Evolutionary conservation across 306 rosid genomes (phyloP), one percentile per base, ranked within the genome.

Genomic region (Arachis stenosperma): DNA sequence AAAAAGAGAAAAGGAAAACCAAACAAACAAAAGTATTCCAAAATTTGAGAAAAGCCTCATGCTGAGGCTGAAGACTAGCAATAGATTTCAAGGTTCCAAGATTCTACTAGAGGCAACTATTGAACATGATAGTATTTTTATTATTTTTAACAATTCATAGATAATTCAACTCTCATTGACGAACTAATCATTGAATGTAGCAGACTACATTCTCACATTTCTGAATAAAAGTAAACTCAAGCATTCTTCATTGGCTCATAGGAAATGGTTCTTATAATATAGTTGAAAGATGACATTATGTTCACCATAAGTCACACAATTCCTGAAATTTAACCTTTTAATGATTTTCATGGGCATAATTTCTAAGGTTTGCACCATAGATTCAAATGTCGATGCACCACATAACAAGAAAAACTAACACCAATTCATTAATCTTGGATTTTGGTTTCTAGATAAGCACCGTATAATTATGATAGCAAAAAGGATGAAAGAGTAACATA

Each of bases 261-360:
- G 74, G 29, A 51, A 51, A 50, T 75, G 9, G 65, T 52, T 59
- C 67, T 22, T 22, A 22, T 37, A 80, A 80, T 50, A 58, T 46
- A 30, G 33, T 65, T 58, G 64, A 63, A 30, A 75, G 74, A 75
- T 47, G 37, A 17, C 52, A 36, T 51, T 48, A 53, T 40, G 36
- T 75, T 36, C 5, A 12, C 47, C 9, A 46, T 36, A 44, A 43
- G n/a, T 29, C 15, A 70, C 39, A 37, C 13, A 41, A 54, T 42
- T 54, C 58, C 7, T 40, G 74, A 69, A 30, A 9, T 29, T 58
- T 58, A 29, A 9, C 63, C 63, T 58, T 58, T 11, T 7, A 58
- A 58, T 58, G 57, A 12, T 41, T 53, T 71, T 58, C 3, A 6
- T 6, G 48, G 15, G 6, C 41, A 42, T 56, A n/a, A 36, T 69